Conservation (phyloP, 257 asterid species). For the Capsicum baccatum region DNA sequence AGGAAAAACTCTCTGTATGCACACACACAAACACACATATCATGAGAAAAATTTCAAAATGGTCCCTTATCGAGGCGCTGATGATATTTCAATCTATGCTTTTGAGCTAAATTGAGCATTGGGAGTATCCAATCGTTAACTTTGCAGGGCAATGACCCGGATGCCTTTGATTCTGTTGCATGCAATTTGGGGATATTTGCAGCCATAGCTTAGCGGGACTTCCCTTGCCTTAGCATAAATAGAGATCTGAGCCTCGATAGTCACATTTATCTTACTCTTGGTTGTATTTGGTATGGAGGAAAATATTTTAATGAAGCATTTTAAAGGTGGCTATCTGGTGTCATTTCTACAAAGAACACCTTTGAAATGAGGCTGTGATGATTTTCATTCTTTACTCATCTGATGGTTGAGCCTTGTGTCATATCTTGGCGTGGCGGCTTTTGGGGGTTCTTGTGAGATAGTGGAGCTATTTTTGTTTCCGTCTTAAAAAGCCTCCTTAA, state of each 20-base stretch:
- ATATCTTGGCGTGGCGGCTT: neutral
- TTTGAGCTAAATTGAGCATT: conserved; percentile 15
- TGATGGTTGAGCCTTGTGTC: neutral
- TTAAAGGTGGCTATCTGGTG: neutral
- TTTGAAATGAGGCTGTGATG: neutral
- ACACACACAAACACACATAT: neutral
- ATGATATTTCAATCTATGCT: neutral
- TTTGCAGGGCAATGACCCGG: neutral
- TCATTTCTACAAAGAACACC: neutral
- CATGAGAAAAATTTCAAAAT: neutral
- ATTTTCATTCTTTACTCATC: neutral
- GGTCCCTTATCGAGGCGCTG: conserved; percentile 6
- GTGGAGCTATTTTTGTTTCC: neutral
- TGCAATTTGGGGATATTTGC: conserved; percentile 1
- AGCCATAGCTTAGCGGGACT: neutral
- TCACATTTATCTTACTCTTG: neutral
- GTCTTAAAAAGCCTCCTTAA: conserved; percentile 29
- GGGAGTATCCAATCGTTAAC: neutral
- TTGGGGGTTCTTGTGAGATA: neutral
- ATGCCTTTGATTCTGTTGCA: neutral
- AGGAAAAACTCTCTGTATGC: neutral
- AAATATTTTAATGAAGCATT: neutral
- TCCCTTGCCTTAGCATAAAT: neutral
- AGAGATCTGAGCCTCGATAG: neutral
- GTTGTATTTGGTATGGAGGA: conserved; percentile 13